Percentiles rank a stretch among this genome's conserved stretches.
Evolutionary conservation across 2,329 filamentous ascomycete species (phyloP).

Genomic region (Lasiodiplodia hormozganensis): DNA sequence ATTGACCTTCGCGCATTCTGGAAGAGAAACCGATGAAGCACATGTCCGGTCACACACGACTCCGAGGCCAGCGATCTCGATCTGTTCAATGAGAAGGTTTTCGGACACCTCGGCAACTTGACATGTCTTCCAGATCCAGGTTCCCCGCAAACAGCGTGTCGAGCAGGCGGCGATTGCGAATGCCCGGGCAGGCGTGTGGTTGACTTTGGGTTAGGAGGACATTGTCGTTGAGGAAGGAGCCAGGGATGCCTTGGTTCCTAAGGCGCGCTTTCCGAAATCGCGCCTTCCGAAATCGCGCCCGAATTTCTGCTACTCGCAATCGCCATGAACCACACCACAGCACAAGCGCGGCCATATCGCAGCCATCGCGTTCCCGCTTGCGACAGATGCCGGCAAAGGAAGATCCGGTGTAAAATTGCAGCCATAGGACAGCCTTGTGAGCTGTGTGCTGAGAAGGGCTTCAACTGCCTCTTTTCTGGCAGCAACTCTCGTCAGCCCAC

Average conservation of each 20-base stretch:
- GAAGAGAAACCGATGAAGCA: not conserved
- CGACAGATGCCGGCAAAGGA: slow-evolving; percentile 49
- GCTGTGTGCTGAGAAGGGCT: slow-evolving; percentile 46
- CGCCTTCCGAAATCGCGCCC: not conserved
- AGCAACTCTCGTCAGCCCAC: slow-evolving; percentile 31
- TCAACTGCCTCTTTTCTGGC: slow-evolving; percentile 48
- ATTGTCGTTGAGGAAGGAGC: not conserved
- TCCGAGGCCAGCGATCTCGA: not conserved
- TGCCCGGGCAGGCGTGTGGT: too few relatives aligned
- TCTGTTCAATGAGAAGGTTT: not conserved
- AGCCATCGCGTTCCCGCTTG: slow-evolving; percentile 53
- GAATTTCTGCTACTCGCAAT: not conserved
- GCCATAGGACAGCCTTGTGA: slow-evolving; percentile 48
- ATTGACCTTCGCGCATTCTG: not conserved
- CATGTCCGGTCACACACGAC: not conserved
- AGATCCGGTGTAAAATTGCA: slow-evolving; percentile 51
- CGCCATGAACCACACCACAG: not conserved
- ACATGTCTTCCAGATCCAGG: not conserved
- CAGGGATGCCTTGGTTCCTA: too few relatives aligned
- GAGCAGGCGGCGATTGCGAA: not conserved
- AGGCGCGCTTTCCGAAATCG: not conserved
- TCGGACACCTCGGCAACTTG: not conserved
- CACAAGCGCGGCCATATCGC: slow-evolving; percentile 48
- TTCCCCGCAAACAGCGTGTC: not conserved
- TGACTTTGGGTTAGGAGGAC: too few relatives aligned